phyloP scores from a whole-genome alignment of 2,329 filamentous ascomycete genomes.

The Aspergillus ibericus region DNA sequence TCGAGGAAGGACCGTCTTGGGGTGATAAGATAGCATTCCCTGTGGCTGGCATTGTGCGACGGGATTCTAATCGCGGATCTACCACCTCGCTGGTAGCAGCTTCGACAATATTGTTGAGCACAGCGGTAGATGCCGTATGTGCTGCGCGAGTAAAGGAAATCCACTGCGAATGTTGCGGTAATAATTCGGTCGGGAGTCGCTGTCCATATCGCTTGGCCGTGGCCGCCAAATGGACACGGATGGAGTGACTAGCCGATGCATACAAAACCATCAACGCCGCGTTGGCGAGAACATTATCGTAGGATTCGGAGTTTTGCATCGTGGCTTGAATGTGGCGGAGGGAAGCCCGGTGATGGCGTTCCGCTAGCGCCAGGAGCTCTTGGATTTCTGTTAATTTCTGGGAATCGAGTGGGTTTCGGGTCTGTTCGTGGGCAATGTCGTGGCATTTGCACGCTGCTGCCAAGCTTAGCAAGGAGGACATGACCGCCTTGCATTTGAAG shows the following conservation, averaged over 20 bases:
- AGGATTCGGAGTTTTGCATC: slow-evolving; percentile 32
- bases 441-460: slow-evolving; percentile 44
- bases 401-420: background rate
- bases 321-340: slow-evolving; percentile 40
- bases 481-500: slow-evolving; percentile 40
- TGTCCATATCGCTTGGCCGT: slow-evolving; percentile 18
- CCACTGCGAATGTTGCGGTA: slow-evolving; percentile 40
- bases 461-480: slow-evolving; percentile 46
- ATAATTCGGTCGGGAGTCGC: slow-evolving; percentile 24
- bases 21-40: slow-evolving; percentile 4
- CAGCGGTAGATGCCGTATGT: slow-evolving; percentile 34
- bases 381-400: slow-evolving; percentile 22
- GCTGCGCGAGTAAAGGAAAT: slow-evolving; percentile 41
- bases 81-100: background rate
- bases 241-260: slow-evolving; percentile 39
- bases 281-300: slow-evolving; percentile 41
- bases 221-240: slow-evolving; percentile 37
- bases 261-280: slow-evolving; percentile 48
- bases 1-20: slow-evolving; percentile 18
- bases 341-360: slow-evolving; percentile 41
- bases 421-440: slow-evolving; percentile 13
- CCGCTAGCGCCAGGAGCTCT: slow-evolving; percentile 30
- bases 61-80: background rate
- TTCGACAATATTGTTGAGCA: slow-evolving; percentile 23
- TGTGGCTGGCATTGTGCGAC: background rate